A percentile compares a stretch with the other conserved stretches of the same genome.
These are phyloP conservation scores for Cardamine chenopodiifolia DNA, from an alignment of 345 rosid species.

Conservation along the genomic window DNA sequence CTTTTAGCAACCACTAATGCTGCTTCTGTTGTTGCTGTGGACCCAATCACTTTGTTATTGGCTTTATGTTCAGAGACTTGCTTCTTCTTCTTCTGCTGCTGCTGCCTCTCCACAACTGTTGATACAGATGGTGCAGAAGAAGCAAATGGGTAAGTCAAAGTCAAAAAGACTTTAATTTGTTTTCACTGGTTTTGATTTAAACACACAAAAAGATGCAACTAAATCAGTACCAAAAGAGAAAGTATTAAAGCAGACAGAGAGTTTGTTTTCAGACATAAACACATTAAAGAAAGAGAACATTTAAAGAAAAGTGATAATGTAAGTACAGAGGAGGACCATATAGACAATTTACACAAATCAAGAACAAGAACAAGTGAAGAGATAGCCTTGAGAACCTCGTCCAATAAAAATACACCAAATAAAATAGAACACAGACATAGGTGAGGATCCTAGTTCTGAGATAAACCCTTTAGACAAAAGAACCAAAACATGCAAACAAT, in stretches of 20 bases:
- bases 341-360: slow-evolving; percentile 39
- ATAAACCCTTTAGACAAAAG: slow-evolving; percentile 27
- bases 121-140: slow-evolving; percentile 18
- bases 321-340: slow-evolving; percentile 29
- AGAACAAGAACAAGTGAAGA: slow-evolving; percentile 23
- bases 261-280: slow-evolving; percentile 29
- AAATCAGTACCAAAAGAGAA: slow-evolving; percentile 34
- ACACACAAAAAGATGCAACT: slow-evolving; percentile 26
- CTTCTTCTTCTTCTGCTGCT: slow-evolving; percentile 38
- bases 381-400: slow-evolving; percentile 41
- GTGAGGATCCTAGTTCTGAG: slow-evolving; percentile 17
- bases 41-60: slow-evolving; percentile 45
- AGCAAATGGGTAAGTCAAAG: slow-evolving; percentile 40
- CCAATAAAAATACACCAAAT: neutral
- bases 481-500: slow-evolving; percentile 38
- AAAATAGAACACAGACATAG: slow-evolving; percentile 16
- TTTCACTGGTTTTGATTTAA: neutral
- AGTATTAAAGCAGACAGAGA: slow-evolving; percentile 33
- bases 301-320: slow-evolving; percentile 30
- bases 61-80: slow-evolving; percentile 42
- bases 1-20: slow-evolving; percentile 64
- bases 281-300: slow-evolving; percentile 35
- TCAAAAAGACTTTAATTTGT: neutral
- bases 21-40: slow-evolving; percentile 26
- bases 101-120: slow-evolving; percentile 49